phyloP scores from a whole-genome alignment of 371 early-diverging fungal genomes.

The Zychaea mexicana region DNA sequence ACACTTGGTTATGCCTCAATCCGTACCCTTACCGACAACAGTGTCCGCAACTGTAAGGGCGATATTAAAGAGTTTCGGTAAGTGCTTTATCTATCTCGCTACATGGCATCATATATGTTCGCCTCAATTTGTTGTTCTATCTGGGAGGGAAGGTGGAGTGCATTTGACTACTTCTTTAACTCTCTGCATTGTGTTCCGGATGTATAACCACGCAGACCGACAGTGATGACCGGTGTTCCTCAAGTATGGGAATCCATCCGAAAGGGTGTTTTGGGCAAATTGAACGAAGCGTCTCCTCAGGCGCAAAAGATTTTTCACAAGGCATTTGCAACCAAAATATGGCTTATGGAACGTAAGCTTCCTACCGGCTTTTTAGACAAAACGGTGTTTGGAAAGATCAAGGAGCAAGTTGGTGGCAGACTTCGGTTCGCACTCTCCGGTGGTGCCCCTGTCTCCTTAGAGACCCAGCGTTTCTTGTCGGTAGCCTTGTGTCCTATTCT shows the following conservation, averaged over 20 bases:
- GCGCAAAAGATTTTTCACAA: constrained; percentile 49
- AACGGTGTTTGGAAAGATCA: constrained; percentile 74
- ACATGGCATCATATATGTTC: too few species aligned
- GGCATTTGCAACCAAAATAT: constrained; percentile 59
- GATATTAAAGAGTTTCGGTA: constrained; percentile 67
- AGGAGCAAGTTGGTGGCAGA: constrained; percentile 76
- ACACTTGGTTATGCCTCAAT: constrained; percentile 82
- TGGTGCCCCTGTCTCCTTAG: constrained; percentile 77
- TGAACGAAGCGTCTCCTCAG: constrained; percentile 28
- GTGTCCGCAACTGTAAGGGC: constrained; percentile 84
- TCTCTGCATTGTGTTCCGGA: too few species aligned
- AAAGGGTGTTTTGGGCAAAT: constrained; percentile 64
- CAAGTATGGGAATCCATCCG: constrained; percentile 88
- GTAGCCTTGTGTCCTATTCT: constrained; percentile 68
- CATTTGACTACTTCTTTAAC: too few species aligned
- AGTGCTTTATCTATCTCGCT: neutral
- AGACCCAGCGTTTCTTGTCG: constrained; percentile 73
- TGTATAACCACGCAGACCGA: too few species aligned
- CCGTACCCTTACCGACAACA: constrained; percentile 81
- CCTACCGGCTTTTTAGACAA: constrained; percentile 67
- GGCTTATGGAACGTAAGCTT: constrained; percentile 46
- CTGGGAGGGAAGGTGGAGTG: too few species aligned
- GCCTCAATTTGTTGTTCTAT: too few species aligned
- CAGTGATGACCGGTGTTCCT: constrained; percentile 85
- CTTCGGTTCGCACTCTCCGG: constrained; percentile 78